Conservation (phyloP, 441 rosid species). For the Iberis amara region DNA sequence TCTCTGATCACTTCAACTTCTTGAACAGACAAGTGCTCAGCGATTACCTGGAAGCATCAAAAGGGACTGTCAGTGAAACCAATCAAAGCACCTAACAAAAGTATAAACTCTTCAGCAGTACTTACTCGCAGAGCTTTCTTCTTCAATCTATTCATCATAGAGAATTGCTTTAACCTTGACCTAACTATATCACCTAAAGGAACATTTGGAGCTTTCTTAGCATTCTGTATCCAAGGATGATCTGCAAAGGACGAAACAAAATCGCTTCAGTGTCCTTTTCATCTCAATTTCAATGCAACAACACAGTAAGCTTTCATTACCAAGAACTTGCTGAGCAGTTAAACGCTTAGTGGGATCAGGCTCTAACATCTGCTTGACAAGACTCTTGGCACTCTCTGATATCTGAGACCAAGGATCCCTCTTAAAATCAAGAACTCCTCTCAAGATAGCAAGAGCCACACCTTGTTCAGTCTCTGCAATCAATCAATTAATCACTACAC, state of each 20-base stretch:
- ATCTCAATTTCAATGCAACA: background rate
- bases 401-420: slow-evolving; percentile 99
- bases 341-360: slow-evolving; percentile 72
- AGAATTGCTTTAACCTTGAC: slow-evolving; percentile 88
- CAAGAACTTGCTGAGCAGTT: slow-evolving; percentile 92
- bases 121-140: slow-evolving; percentile 85
- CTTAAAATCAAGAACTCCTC: slow-evolving; percentile 82
- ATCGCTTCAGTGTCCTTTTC: background rate
- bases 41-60: slow-evolving; percentile 65
- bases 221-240: slow-evolving; percentile 89
- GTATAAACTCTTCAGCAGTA: background rate
- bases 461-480: slow-evolving; percentile 91
- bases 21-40: slow-evolving; percentile 79
- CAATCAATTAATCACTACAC: slow-evolving; percentile 1
- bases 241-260: slow-evolving; percentile 34
- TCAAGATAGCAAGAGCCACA: slow-evolving; percentile 88
- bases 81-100: slow-evolving; percentile 5
- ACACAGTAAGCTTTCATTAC: slow-evolving; percentile 36
- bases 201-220: slow-evolving; percentile 94
- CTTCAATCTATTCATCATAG: slow-evolving; percentile 90
- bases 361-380: slow-evolving; percentile 81
- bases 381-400: slow-evolving; percentile 80
- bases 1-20: slow-evolving; percentile 93
- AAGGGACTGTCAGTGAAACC: slow-evolving; percentile 17
- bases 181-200: slow-evolving; percentile 95